Conservation (phyloP, 2,329 filamentous ascomycete genomes). For the Trichocomaceae sp. region DNA sequence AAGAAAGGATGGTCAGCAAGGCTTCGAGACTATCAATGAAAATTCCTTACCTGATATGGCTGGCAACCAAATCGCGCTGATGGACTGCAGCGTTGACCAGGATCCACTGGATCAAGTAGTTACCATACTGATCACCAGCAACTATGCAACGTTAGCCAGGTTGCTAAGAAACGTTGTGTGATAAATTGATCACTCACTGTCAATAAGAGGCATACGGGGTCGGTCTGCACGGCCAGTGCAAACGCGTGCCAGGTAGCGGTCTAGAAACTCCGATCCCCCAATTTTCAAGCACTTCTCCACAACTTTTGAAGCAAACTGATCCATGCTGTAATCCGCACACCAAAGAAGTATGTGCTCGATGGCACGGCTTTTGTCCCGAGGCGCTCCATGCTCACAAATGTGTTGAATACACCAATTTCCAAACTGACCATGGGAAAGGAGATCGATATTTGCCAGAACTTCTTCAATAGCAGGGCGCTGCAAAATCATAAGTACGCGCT, state of each 20-base stretch:
- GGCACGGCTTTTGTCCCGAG: slow-evolving; percentile 83
- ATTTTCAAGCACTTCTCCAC: slow-evolving; percentile 99
- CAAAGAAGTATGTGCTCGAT: slow-evolving; percentile 93
- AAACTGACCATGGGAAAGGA: slow-evolving; percentile 94
- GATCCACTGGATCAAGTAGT: slow-evolving; percentile 97
- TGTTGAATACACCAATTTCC: slow-evolving; percentile 99
- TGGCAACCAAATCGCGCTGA: slow-evolving; percentile 86
- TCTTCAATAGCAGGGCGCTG: slow-evolving; percentile 96
- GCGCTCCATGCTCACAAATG: slow-evolving; percentile 91
- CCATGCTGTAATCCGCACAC: slow-evolving; percentile 94
- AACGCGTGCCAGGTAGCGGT: slow-evolving; percentile 86
- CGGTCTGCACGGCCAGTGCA: slow-evolving; percentile 86
- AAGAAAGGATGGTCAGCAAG: not conserved
- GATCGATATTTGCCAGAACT: slow-evolving; percentile 88
- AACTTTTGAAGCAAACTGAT: slow-evolving; percentile 98
- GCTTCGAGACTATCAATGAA: not conserved
- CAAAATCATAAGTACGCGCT: slow-evolving; percentile 19
- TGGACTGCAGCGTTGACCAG: slow-evolving; percentile 79
- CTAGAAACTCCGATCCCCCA: slow-evolving; percentile 79
- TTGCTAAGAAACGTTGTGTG: not conserved
- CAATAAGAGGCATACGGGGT: slow-evolving; percentile 92
- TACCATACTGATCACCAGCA: slow-evolving; percentile 96
- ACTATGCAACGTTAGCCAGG: slow-evolving; percentile 40
- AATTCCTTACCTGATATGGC: slow-evolving; percentile 64
- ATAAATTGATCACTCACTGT: slow-evolving; percentile 52